Evolutionary conservation across 2,329 filamentous ascomycete species (phyloP).

Genomic region (Hypoxylon sp.): DNA sequence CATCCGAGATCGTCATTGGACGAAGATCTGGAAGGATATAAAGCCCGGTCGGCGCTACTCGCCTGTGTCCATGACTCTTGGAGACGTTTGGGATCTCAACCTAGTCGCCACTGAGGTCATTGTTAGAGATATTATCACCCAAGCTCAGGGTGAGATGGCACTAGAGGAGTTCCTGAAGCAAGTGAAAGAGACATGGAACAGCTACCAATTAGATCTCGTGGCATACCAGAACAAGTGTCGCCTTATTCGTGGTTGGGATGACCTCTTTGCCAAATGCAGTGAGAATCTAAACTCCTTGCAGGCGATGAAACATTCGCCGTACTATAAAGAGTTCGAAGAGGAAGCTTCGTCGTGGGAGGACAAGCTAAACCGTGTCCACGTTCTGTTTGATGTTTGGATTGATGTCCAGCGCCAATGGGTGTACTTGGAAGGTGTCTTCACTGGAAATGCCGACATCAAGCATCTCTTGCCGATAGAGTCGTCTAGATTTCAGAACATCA

Average conservation of each 20-base stretch:
- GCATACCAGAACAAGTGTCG: slow-evolving; percentile 98
- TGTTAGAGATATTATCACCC: slow-evolving; percentile 91
- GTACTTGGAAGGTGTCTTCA: slow-evolving; percentile 98
- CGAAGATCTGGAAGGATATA: slow-evolving; percentile 96
- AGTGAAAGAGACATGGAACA: slow-evolving; percentile 96
- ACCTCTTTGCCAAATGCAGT: slow-evolving; percentile 97
- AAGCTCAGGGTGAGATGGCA: slow-evolving; percentile 98
- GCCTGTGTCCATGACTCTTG: slow-evolving; percentile 93
- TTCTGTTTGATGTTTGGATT: slow-evolving; percentile 99
- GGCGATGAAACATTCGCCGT: slow-evolving; percentile 98
- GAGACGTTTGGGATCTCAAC: slow-evolving; percentile 98
- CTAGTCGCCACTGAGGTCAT: slow-evolving; percentile 86
- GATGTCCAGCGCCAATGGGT: slow-evolving; percentile 99
- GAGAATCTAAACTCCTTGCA: slow-evolving; percentile 98
- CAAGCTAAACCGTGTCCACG: slow-evolving; percentile 95
- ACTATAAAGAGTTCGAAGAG: slow-evolving; percentile 99
- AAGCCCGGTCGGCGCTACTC: slow-evolving; percentile 95
- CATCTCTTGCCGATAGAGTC: slow-evolving; percentile 96
- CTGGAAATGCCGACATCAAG: slow-evolving; percentile 98
- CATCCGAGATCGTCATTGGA: slow-evolving; percentile 95
- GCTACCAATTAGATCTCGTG: slow-evolving; percentile 92
- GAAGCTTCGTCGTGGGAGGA: slow-evolving; percentile 98
- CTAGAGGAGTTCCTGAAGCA: slow-evolving; percentile 97
- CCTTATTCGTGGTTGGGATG: slow-evolving; percentile 97
- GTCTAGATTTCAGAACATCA: slow-evolving; percentile 98